phyloP scores from a whole-genome alignment of 179 eudicot species.

The Silene noctiflora region DNA sequence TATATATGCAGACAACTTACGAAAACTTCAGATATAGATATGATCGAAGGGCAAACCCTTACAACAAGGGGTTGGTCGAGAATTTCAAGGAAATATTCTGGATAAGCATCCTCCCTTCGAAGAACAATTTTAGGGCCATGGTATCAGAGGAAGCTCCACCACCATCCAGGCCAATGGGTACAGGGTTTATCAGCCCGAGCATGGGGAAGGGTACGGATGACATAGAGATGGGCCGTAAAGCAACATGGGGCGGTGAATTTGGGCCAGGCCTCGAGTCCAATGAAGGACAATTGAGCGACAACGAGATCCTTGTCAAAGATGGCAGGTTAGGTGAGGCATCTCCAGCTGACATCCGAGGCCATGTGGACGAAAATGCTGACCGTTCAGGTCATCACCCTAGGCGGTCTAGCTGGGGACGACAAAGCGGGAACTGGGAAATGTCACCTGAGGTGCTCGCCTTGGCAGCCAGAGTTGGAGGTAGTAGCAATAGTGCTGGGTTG shows the following conservation, averaged over 20 bases:
- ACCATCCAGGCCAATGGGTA: conserved; percentile 46
- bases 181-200: conserved; percentile 85
- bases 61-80: conserved; percentile 49
- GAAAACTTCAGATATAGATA: conserved; percentile 71
- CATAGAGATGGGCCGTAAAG: conserved; percentile 92
- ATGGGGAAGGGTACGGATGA: conserved; percentile 79
- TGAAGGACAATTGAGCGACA: conserved; percentile 52
- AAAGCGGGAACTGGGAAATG: conserved; percentile 91
- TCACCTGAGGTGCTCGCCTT: conserved; percentile 81
- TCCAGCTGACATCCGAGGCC: conserved; percentile 55
- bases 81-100: conserved; percentile 62
- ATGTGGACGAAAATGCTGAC: conserved; percentile 40
- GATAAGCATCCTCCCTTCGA: conserved; percentile 46
- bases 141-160: conserved; percentile 32
- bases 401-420: conserved; percentile 79
- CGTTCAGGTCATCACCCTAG: conserved; percentile 60
- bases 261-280: conserved; percentile 51
- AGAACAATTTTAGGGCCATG: conserved; percentile 48
- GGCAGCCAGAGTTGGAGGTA: conserved; percentile 66
- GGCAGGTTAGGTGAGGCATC: conserved; percentile 49
- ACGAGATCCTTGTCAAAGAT: conserved; percentile 48
- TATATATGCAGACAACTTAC: conserved; percentile 65
- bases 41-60: conserved; percentile 57
- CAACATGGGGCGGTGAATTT: conserved; percentile 84
- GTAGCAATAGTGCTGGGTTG: conserved; percentile 25